These are phyloP conservation scores for Rhodocollybia butyracea DNA, from an alignment of 768 basidiomycete species.

Conservation along the genomic window DNA sequence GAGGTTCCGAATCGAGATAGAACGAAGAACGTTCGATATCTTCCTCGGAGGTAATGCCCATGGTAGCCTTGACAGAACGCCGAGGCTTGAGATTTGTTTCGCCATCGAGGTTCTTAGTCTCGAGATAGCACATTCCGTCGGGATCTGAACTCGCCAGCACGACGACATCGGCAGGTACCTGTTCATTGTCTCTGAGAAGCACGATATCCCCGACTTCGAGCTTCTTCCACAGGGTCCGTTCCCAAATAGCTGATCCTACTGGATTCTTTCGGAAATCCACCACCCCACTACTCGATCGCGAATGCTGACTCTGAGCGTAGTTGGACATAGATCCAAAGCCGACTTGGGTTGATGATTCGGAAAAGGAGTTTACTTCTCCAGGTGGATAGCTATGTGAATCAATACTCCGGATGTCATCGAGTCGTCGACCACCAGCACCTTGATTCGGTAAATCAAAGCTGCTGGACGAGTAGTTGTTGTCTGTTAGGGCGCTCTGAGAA, in stretches of 20 bases:
- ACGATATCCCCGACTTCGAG: constrained; percentile 97
- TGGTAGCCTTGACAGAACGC: constrained; percentile 71
- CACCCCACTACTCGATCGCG: constrained; percentile 62
- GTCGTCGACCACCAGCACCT: constrained; percentile 46
- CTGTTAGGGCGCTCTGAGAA: constrained; percentile 6
- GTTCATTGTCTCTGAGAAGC: constrained; percentile 87
- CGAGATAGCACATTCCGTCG: constrained; percentile 90
- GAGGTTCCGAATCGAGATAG: constrained; percentile 88
- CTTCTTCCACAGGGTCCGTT: constrained; percentile 98
- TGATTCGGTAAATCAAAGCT: constrained; percentile 35
- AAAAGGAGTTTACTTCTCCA: constrained; percentile 31
- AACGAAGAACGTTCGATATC: constrained; percentile 88
- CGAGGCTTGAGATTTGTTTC: constrained; percentile 96
- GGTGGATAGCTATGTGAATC: constrained; percentile 69
- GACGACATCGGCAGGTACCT: constrained; percentile 93
- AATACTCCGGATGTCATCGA: constrained; percentile 69
- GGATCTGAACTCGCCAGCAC: constrained; percentile 90
- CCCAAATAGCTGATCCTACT: constrained; percentile 80
- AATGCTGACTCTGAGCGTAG: constrained; percentile 51
- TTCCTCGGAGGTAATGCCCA: constrained; percentile 76
- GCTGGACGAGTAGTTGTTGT: constrained; percentile 25
- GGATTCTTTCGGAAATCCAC: constrained; percentile 75
- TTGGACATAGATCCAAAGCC: constrained; percentile 35
- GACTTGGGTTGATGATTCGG: constrained; percentile 29
- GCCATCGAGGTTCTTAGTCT: constrained; percentile 97